These are phyloP conservation scores for Collybia mongolica DNA, from an alignment of 768 basidiomycete species.

Conservation along the genomic window DNA sequence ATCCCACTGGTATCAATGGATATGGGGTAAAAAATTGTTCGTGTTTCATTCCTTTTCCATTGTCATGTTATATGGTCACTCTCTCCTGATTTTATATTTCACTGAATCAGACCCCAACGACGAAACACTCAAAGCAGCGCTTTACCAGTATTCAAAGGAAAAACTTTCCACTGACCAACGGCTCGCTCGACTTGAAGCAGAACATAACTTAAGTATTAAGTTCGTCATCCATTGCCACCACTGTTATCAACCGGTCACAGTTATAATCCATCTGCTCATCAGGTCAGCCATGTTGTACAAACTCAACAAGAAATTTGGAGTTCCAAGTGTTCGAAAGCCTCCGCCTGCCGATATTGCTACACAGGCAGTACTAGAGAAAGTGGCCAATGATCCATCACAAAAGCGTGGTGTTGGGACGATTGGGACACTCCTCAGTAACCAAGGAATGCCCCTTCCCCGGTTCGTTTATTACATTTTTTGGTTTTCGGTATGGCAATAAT, in stretches of 20 bases:
- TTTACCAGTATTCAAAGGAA: conserved; percentile 17
- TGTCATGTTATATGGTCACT: too few relatives aligned
- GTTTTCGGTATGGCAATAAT: too few relatives aligned
- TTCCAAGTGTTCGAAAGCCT: conserved; percentile 15
- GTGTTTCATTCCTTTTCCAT: too few relatives aligned
- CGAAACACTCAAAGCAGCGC: conserved; percentile 5
- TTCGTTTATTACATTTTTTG: too few relatives aligned
- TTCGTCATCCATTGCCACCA: background rate
- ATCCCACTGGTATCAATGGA: conserved; percentile 15
- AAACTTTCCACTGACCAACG: conserved; percentile 6
- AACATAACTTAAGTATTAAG: too few relatives aligned
- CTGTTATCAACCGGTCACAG: background rate
- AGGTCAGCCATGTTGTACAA: conserved; percentile 10
- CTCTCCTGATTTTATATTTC: too few relatives aligned
- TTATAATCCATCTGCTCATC: too few relatives aligned
- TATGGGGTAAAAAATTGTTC: conserved; percentile 14
- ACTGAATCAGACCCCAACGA: conserved; percentile 18
- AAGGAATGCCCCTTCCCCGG: conserved; percentile 15
- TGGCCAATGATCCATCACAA: conserved; percentile 15
- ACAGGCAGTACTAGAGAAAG: conserved; percentile 14
- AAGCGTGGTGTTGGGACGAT: conserved; percentile 16
- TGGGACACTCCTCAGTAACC: conserved; percentile 12
- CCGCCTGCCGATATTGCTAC: conserved; percentile 13
- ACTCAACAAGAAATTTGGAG: conserved; percentile 13
- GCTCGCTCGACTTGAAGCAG: conserved; percentile 2